These are phyloP conservation scores for Pyricularia grisea DNA, from an alignment of 2,329 filamentous ascomycete genomes.

Conservation along the genomic window DNA sequence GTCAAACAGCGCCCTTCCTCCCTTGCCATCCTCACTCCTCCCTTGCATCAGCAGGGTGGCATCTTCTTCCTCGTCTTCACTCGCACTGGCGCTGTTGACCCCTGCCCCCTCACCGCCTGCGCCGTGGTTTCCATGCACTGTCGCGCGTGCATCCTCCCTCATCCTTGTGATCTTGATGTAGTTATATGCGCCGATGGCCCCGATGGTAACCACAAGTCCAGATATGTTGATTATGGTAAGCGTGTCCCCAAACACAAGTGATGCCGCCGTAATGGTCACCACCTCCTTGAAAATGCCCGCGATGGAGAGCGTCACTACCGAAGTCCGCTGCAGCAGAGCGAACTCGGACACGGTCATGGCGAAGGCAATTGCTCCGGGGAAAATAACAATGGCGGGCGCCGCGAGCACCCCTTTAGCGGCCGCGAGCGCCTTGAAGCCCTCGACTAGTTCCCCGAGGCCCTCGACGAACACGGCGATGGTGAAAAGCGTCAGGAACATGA, in stretches of 20 bases:
- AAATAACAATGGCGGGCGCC: conserved; percentile 67
- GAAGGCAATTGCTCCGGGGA: conserved; percentile 86
- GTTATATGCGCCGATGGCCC: conserved; percentile 83
- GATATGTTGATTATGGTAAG: conserved; percentile 81
- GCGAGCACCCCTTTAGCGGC: conserved; percentile 57
- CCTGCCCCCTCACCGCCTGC: conserved; percentile 4
- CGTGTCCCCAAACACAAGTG: conserved; percentile 78
- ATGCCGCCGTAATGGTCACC: conserved; percentile 84
- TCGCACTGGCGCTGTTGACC: conserved; percentile 11
- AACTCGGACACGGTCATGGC: conserved; percentile 94
- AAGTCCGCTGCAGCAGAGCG: conserved; percentile 86
- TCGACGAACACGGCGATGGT: conserved; percentile 79
- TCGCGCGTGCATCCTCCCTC: conserved; percentile 58
- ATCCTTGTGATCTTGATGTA: conserved; percentile 90
- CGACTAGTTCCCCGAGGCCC: conserved; percentile 58
- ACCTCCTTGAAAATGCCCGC: conserved; percentile 99
- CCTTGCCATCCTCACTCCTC: not conserved
- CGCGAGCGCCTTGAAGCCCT: conserved; percentile 55
- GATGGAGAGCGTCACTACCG: conserved; percentile 90
- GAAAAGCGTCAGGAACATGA: conserved; percentile 85
- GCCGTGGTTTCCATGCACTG: not conserved
- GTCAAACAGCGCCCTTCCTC: not conserved
- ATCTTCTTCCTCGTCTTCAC: conserved; percentile 34
- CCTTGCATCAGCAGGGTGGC: conserved; percentile 28
- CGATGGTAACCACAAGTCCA: conserved; percentile 80